phyloP scores from a whole-genome alignment of 345 rosid species.

The Barbarea vulgaris region DNA sequence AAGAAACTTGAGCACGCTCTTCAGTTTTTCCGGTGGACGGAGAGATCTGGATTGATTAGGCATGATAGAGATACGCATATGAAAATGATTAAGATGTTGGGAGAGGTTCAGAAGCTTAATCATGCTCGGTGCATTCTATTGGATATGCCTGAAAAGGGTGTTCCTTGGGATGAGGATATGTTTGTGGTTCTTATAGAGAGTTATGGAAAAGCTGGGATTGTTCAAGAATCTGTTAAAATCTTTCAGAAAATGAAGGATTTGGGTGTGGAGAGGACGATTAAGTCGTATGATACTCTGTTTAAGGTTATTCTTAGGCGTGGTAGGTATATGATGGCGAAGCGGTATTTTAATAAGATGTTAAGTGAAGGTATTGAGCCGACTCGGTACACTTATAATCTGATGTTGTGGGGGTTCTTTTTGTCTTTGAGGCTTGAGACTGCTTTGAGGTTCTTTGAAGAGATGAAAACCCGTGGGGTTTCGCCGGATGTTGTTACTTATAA shows the following conservation, averaged over 20 bases:
- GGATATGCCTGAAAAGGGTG: constrained; percentile 87
- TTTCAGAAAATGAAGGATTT: constrained; percentile 76
- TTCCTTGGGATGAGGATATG: constrained; percentile 85
- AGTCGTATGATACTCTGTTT: constrained; percentile 72
- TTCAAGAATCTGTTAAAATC: constrained; percentile 85
- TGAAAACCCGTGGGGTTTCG: constrained; percentile 63
- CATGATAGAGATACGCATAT: constrained; percentile 74
- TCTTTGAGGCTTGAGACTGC: constrained; percentile 74
- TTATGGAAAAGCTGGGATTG: constrained; percentile 82
- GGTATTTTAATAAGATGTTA: constrained; percentile 78
- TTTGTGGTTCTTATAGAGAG: constrained; percentile 70
- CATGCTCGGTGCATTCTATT: constrained; percentile 83
- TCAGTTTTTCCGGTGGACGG: constrained; percentile 93
- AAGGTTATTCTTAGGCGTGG: constrained; percentile 84
- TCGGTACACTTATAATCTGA: constrained; percentile 71
- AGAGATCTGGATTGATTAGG: constrained; percentile 73
- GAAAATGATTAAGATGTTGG: constrained; percentile 79
- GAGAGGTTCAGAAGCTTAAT: constrained; percentile 72
- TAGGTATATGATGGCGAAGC: constrained; percentile 89
- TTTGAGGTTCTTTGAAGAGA: constrained; percentile 74
- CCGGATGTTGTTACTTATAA: constrained; percentile 78
- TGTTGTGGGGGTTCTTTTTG: constrained; percentile 91
- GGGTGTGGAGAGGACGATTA: constrained; percentile 70
- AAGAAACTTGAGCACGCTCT: constrained; percentile 79
- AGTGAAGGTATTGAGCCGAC: constrained; percentile 77